Evolutionary conservation across 108 stramenopile species (phyloP).

Genomic region (Nannochloropsis salina): DNA sequence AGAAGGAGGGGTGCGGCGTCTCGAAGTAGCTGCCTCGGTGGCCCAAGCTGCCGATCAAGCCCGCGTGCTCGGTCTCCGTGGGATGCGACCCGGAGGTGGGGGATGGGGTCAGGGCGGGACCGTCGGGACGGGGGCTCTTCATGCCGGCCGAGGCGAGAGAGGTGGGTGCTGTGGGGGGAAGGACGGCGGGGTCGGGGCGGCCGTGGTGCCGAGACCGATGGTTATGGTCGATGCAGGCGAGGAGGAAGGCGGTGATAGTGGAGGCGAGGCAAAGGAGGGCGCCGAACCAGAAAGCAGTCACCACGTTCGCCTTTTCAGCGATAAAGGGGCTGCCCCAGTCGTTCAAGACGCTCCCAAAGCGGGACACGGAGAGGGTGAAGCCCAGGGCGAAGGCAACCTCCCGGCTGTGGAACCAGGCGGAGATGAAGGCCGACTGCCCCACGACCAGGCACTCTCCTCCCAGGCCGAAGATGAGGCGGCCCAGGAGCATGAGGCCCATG

Average conservation of each 20-base stretch:
- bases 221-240: not conserved
- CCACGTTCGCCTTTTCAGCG: not conserved
- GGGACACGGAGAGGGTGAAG: constrained; percentile 26
- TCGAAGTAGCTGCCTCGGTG: not conserved
- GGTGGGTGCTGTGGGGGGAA: not conserved
- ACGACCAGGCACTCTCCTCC: constrained; percentile 37
- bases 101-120: not conserved
- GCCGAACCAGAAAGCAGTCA: constrained; percentile 30
- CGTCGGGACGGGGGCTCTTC: not conserved
- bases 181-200: not conserved
- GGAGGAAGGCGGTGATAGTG: not conserved
- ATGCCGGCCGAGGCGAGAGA: not conserved
- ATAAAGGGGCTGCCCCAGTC: constrained; percentile 31
- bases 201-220: not conserved
- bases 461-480: constrained; percentile 34
- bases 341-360: constrained; percentile 34
- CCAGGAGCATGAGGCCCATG: constrained; percentile 28
- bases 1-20: constrained; percentile 12
- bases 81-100: not conserved
- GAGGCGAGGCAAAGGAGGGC: constrained; percentile 18
- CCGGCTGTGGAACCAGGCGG: constrained; percentile 34
- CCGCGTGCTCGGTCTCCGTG: not conserved
- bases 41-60: not conserved
- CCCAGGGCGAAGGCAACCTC: constrained; percentile 44
- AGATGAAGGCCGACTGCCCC: constrained; percentile 26